These are phyloP conservation scores for Trichoderma breve DNA, from an alignment of 2,329 filamentous ascomycete species.

Conservation along the genomic window DNA sequence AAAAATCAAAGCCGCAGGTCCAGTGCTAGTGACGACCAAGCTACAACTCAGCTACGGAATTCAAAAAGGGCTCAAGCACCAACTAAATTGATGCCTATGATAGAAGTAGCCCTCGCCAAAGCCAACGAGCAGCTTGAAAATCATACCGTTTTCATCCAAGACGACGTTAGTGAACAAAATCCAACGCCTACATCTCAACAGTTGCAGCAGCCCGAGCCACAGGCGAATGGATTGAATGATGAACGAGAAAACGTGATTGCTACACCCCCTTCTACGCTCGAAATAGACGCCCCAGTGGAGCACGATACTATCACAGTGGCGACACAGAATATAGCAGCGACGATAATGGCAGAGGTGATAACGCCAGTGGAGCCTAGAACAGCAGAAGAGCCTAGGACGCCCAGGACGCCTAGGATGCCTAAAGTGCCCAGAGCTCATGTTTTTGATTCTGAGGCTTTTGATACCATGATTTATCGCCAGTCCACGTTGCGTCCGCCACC, in stretches of 20 bases:
- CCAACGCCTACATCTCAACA: not conserved
- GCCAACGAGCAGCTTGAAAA: not conserved
- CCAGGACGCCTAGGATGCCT: not conserved
- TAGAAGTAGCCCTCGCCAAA: not conserved
- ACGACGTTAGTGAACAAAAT: not conserved
- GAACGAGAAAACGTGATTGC: not conserved
- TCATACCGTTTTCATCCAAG: not conserved
- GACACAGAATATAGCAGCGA: not conserved
- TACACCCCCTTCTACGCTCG: not conserved
- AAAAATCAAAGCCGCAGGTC: not conserved
- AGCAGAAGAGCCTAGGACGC: not conserved
- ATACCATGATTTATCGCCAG: constrained; percentile 41
- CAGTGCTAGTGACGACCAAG: not conserved
- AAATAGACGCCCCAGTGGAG: not conserved
- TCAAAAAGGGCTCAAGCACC: not conserved
- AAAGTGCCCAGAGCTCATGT: not conserved
- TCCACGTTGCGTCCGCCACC: constrained; percentile 27
- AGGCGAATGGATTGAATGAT: not conserved
- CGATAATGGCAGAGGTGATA: not conserved
- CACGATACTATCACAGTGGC: not conserved
- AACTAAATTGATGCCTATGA: not conserved
- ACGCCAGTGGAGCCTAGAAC: not conserved
- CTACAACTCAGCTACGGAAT: not conserved
- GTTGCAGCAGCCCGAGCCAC: not conserved
- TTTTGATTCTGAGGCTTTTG: constrained; percentile 34